A percentile compares a stretch with the other conserved stretches of the same genome.
phyloP scores from a whole-genome alignment of 1,284 basidiomycete genomes.

The Fomitopsis palustris region DNA sequence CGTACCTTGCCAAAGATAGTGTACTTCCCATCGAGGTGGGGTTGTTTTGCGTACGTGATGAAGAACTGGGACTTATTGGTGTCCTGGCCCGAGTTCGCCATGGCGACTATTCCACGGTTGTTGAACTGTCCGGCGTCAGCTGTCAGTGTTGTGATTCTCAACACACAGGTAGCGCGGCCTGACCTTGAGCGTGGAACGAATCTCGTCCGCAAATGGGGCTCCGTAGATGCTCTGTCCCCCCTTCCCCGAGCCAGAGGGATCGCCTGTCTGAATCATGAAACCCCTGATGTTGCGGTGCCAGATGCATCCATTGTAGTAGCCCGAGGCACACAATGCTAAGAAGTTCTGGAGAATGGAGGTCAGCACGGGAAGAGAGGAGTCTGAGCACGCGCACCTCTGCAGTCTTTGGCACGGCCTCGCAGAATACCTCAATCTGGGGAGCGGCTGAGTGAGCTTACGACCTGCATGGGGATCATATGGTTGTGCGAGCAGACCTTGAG shows the following conservation, averaged over 20 bases:
- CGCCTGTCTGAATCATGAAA: constrained; percentile 96
- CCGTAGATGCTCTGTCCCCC: constrained; percentile 88
- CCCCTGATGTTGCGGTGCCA: constrained; percentile 94
- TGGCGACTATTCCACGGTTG: constrained; percentile 88
- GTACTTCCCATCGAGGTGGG: constrained; percentile 92
- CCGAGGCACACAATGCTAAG: constrained; percentile 87
- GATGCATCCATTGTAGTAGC: constrained; percentile 82
- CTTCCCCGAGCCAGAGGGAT: constrained; percentile 79
- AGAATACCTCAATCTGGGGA: constrained; percentile 90
- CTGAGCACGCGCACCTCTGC: constrained; percentile 66
- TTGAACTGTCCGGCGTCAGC: constrained; percentile 68
- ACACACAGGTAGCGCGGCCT: constrained; percentile 11
- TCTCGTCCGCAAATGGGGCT: constrained; percentile 84
- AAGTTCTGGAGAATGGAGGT: constrained; percentile 69
- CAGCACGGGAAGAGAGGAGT: background rate
- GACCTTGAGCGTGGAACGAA: constrained; percentile 89
- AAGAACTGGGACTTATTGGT: constrained; percentile 97
- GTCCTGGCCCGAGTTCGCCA: constrained; percentile 94
- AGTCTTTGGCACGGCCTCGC: constrained; percentile 91
- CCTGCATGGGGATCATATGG: background rate
- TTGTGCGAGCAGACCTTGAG: constrained; percentile 67
- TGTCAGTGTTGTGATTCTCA: constrained; percentile 1
- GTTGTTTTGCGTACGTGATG: constrained; percentile 88
- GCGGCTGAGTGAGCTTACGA: background rate
- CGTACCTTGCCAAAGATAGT: constrained; percentile 80